A percentile compares a stretch with the other conserved stretches of the same genome.
These are phyloP conservation scores for Sesbania bispinosa DNA, from an alignment of 306 rosid species.

Conservation along the genomic window DNA sequence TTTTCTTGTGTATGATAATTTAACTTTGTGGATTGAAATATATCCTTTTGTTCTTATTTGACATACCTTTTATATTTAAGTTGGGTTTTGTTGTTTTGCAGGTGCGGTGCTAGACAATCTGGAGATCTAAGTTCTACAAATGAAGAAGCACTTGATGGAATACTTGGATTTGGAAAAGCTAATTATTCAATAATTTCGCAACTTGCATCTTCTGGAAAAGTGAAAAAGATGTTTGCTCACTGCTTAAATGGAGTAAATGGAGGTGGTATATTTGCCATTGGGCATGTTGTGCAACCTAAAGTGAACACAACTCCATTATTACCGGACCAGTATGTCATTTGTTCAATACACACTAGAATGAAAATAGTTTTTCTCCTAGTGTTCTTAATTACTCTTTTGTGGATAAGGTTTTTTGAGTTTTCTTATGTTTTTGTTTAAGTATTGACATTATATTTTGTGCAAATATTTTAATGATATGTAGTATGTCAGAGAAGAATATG, in stretches of 20 bases:
- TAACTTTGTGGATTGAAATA: not conserved
- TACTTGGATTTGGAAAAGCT: conserved; percentile 97
- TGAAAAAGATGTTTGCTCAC: conserved; percentile 97
- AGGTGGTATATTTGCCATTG: conserved; percentile 97
- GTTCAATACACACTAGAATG: not conserved
- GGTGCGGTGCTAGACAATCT: conserved; percentile 96
- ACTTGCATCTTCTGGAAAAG: conserved; percentile 84
- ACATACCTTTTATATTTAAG: conserved; percentile 1
- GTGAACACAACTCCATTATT: conserved; percentile 89
- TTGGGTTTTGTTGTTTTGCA: conserved; percentile 34
- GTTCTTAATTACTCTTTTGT: not conserved
- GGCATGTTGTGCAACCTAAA: conserved; percentile 92
- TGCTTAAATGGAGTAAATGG: conserved; percentile 94
- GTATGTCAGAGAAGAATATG: not conserved
- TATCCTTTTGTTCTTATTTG: conserved; percentile 12
- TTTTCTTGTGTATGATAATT: conserved; percentile 8
- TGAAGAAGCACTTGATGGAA: conserved; percentile 95
- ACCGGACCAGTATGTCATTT: conserved; percentile 79
- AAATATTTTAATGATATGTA: conserved; percentile 16
- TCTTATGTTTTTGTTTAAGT: not conserved
- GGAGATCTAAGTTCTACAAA: conserved; percentile 68
- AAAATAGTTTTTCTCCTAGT: not conserved
- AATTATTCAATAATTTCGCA: conserved; percentile 93
- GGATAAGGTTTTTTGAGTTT: conserved; percentile 16
- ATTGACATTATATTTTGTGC: conserved; percentile 3